Evolutionary conservation across 805 yeast species (phyloP), one percentile per base, ranked within the genome.

Genomic region (Candida insectalens): DNA sequence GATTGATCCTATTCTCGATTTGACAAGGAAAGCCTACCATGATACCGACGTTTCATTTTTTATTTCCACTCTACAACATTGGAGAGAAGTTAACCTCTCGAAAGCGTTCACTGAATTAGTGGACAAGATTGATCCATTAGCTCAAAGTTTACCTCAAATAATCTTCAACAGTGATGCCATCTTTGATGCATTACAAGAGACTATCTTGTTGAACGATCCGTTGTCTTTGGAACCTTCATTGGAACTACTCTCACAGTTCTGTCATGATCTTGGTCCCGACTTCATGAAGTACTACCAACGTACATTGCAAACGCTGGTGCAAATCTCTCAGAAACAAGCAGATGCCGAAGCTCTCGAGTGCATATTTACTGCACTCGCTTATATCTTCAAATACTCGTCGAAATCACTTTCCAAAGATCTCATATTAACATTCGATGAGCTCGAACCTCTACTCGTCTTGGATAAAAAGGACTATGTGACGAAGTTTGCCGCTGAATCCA

Each of bases 261-360:
- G 87, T 27, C 96, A 84, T 46, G 98, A 89, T 60, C 60, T 89
- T 41, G 96, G 96, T 7, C 79, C 89, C 2, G 97, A 89, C 45
- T 92, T 88, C 49, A 69, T 85, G 63, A 45, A 48, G 13, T 85
- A 62, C 48, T 87, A 84, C 49, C 60, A 60, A 2, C 51, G 57
- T 18, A 58, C 85, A 1, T 57, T 89, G 30, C 43, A 48, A 1
- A 44, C 69, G 17, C 63, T 88, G 27, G 69, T 68, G 4, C 52
- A 60, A 1, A 50, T 83, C 37, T 64, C 74, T 0, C 33, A 53
- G 35, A 60, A 34, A 65, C 83, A 66, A 38, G 54, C 65, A 15
- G 66, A 78, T 33, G 65, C 84, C 1, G 69, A 73, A 40, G 68
- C 76, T 0, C 65, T 89, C 27, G 96, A 92, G 55, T 76, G 84